A percentile compares a stretch with the other conserved stretches of the same genome.
Evolutionary conservation across 495 filamentous ascomycete species (phyloP).

Genomic region (Articulospora tetracladia): DNA sequence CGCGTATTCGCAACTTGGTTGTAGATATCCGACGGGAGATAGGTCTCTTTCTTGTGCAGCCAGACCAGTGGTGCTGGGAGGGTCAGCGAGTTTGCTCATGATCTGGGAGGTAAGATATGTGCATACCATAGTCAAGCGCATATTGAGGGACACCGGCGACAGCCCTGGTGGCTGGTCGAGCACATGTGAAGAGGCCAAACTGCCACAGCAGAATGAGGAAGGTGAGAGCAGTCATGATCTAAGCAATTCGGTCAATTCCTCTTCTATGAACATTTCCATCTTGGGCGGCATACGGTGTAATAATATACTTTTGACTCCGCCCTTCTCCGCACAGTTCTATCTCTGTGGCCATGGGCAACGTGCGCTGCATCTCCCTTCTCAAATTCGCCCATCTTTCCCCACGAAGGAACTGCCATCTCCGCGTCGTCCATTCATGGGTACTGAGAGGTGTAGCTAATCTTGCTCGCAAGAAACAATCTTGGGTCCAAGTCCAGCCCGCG

Average conservation of each 20-base stretch:
- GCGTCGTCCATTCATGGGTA: constrained; percentile 15
- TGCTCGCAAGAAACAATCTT: constrained; percentile 4
- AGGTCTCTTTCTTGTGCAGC: constrained; percentile 80
- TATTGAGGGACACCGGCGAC: constrained; percentile 38
- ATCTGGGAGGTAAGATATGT: background rate
- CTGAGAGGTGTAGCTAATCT: background rate
- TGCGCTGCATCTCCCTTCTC: constrained; percentile 14
- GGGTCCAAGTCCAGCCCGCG: background rate
- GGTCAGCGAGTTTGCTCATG: background rate
- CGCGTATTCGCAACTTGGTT: constrained; percentile 80
- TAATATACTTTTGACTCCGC: constrained; percentile 10
- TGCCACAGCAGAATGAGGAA: constrained; percentile 13
- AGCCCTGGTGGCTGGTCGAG: constrained; percentile 5
- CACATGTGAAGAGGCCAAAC: constrained; percentile 5
- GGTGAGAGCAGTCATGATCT: constrained; percentile 9
- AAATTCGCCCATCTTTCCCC: constrained; percentile 7
- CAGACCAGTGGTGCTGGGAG: constrained; percentile 75
- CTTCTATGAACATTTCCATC: background rate
- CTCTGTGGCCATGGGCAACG: background rate
- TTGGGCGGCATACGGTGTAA: background rate
- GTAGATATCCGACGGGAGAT: constrained; percentile 87
- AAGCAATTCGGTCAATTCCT: background rate
- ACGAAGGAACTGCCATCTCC: constrained; percentile 1
- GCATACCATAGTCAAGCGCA: constrained; percentile 38
- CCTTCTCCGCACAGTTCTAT: background rate